Evolutionary conservation across 768 basidiomycete species (phyloP), one percentile per base, ranked within the genome.

Genomic region (Lentinula sp.): DNA sequence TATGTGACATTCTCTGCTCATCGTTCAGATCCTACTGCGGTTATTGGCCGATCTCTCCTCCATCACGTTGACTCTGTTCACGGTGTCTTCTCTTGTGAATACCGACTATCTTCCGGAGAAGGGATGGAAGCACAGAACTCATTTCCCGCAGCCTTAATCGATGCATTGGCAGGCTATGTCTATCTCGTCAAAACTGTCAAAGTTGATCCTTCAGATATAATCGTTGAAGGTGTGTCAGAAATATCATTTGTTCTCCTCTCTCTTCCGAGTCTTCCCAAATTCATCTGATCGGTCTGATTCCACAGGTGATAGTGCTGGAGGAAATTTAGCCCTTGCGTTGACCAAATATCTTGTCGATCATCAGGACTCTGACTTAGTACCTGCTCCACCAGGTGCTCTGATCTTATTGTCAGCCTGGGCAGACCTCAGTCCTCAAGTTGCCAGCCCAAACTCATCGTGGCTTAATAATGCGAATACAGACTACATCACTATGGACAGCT

Each of bases 81-180:
- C 31, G 81, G 85, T 43, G 73, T 77, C 5, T 80, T 89, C 66
- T 80, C 81, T 10, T 66, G 90, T 52, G 91, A 92, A 71, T 94
- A 93, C 70, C 85, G 90, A 4, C 80, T 87, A 45, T 82, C 84
- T 40, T 73, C 82, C 6, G 69, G 72, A 11, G 68, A 73, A 53
- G 78, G 83, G 32, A 73, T 73, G 66, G 62, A 68, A 32, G 70
- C 75, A 10, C 72, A 72, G 4, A 76, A 85, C 62, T 81, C 89
- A 7, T 93, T 93, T 75, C 91, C 91, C 0, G 76, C 87, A 0
- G 88, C 88, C n/a, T 76, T 94, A 0, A 73, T 93, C 11, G 91
- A 94, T 67, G 85, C 84, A 3, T 71, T 93, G 8, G 82, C 87
- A 2, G 90, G 86, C 8, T 94, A 92, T 70, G 72, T 79, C 50